Evolutionary conservation across 2,329 filamentous ascomycete species (phyloP), one percentile per base, ranked within the genome.

Genomic region (Fusarium sp.): DNA sequence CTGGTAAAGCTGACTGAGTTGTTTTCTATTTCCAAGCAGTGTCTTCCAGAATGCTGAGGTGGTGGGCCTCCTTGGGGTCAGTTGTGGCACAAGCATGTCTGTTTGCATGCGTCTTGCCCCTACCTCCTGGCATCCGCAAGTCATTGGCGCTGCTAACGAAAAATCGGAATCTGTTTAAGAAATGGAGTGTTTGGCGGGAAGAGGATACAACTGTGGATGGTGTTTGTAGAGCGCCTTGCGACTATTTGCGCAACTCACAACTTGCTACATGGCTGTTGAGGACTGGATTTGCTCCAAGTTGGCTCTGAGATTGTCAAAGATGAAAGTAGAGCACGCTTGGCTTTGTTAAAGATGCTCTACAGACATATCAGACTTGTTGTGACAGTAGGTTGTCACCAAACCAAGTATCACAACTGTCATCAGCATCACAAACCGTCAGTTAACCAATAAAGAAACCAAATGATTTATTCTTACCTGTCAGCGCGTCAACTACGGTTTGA

Each of bases 161-260:
- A 9, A 3, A n/a, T 6, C 7, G 6, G 2, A 4, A 3, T 9
- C 9, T 6, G 23, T 27, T 13, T 13, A 10, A 11, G 1, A 14
- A 0, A 10, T 7, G 21, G 11, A 21, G 13, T 39, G 17, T 7
- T 19, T 14, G 13, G 14, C 25, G 3, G 1, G 19, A 1, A 17
- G 6, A 17, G 7, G 4, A 31, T 1, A 1, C 4, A 6, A 9
- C 6, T 27, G 7, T 32, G 7, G 3, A 4, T 19, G 0, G 2
- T 27, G 19, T 9, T 4, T 14, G 9, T 15, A 1, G 9, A 32
- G 3, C 14, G 17, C 13, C 6, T 25, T 0, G 14, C 7, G 8
- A 3, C 6, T 13, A 7, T 1, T 14, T n/a, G 17, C 14, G 33
- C 7, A n/a, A 32, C 19, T 13, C 3, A n/a, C n/a, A 4, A 10